These are phyloP conservation scores for Kwoniella shivajii DNA, from an alignment of 1,284 basidiomycete genomes.

Conservation along the genomic window DNA sequence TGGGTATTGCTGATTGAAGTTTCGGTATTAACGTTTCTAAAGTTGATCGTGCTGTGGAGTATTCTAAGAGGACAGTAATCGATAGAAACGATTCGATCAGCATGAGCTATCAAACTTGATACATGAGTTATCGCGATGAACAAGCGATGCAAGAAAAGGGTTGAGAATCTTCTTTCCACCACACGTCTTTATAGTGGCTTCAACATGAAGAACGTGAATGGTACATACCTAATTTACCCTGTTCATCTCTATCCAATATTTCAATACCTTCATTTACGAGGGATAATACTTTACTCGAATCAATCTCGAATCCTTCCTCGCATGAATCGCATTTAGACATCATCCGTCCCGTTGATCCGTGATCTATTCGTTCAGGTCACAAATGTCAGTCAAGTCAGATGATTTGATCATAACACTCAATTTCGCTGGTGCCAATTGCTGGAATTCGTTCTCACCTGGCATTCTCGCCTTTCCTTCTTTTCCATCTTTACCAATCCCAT, in stretches of 20 bases:
- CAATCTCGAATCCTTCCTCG: slow-evolving; percentile 58
- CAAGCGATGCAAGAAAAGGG: too few relatives aligned
- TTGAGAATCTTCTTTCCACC: too few relatives aligned
- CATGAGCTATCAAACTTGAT: too few relatives aligned
- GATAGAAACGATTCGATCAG: too few relatives aligned
- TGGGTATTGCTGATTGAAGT: slow-evolving; percentile 63
- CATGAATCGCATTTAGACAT: slow-evolving; percentile 62
- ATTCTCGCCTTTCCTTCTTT: slow-evolving; percentile 21
- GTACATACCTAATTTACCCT: slow-evolving; percentile 57
- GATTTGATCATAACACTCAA: background rate
- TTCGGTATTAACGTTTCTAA: slow-evolving; percentile 61
- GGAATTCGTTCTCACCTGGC: slow-evolving; percentile 42
- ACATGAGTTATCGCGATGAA: background rate
- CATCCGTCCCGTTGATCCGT: slow-evolving; percentile 45
- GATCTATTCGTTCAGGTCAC: slow-evolving; percentile 44
- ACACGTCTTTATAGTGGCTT: too few relatives aligned
- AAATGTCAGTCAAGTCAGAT: background rate
- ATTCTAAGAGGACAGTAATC: too few relatives aligned
- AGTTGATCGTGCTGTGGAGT: slow-evolving; percentile 55
- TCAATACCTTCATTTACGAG: slow-evolving; percentile 67
- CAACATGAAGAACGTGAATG: background rate
- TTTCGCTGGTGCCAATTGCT: too few relatives aligned
- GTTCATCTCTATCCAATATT: slow-evolving; percentile 68
- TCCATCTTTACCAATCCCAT: background rate
- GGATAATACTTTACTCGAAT: slow-evolving; percentile 59